These are phyloP conservation scores for Rhizophora apiculata DNA, from an alignment of 345 rosid species.

Conservation along the genomic window DNA sequence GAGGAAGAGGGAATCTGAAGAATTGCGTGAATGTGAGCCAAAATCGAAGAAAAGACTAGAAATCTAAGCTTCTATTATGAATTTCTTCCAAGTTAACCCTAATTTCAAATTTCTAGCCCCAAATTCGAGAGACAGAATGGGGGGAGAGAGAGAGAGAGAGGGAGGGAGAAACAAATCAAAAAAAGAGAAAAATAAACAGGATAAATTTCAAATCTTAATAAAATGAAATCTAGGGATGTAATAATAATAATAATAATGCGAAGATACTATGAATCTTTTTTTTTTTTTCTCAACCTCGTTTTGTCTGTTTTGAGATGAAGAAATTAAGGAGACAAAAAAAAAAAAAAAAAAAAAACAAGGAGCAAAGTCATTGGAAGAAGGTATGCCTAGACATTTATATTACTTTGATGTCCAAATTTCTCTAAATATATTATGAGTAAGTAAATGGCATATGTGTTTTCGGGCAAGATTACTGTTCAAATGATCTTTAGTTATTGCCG, in stretches of 20 bases:
- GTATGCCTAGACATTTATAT: not conserved
- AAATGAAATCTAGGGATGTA: not conserved
- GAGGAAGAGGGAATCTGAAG: slow-evolving; percentile 25
- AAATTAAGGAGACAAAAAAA: not conserved
- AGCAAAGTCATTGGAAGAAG: not conserved
- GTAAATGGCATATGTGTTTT: no score
- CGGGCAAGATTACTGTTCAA: no score
- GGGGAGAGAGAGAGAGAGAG: not conserved
- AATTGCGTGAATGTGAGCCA: slow-evolving; percentile 7
- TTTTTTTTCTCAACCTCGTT: no score
- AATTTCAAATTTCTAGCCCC: slow-evolving; percentile 17
- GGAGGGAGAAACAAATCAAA: not conserved
- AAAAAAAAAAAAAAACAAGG: not conserved
- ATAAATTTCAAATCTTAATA: not conserved
- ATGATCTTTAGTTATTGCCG: no score
- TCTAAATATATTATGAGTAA: not conserved
- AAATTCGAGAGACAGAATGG: not conserved
- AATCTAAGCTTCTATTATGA: slow-evolving; percentile 3
- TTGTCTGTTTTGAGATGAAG: not conserved
- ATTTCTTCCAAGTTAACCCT: slow-evolving; percentile 36
- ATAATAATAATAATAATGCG: no score
- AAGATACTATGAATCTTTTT: no score
- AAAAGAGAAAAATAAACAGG: not conserved
- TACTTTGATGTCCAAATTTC: slow-evolving; percentile 15
- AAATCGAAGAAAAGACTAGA: slow-evolving; percentile 4